Conservation (phyloP, 108 stramenopile species). For the Fistulifera pelliculosa region DNA sequence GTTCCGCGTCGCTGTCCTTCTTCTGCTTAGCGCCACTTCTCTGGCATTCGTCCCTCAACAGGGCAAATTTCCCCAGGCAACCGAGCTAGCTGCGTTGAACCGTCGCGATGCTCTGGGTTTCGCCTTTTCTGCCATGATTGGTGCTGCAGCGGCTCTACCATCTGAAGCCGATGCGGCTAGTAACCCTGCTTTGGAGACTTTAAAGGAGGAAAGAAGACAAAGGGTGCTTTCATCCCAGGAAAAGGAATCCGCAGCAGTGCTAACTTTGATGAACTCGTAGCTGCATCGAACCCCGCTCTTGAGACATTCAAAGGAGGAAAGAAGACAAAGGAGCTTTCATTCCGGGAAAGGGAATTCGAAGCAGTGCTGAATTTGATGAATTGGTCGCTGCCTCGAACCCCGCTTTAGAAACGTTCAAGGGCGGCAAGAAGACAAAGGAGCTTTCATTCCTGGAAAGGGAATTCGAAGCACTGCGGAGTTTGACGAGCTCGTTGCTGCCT, state of each 20-base stretch:
- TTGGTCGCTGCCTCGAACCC: conserved; percentile 34
- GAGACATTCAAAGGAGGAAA: conserved; percentile 30
- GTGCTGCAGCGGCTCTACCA: background rate
- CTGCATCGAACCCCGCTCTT: conserved; percentile 34
- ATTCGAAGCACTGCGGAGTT: conserved; percentile 29
- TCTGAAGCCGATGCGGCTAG: conserved; percentile 8
- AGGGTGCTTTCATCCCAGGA: conserved; percentile 34
- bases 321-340: conserved; percentile 20
- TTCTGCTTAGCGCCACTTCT: background rate
- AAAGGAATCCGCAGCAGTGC: conserved; percentile 33
- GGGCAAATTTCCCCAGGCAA: background rate
- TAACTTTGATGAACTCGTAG: conserved; percentile 29
- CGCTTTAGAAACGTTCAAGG: conserved; percentile 37
- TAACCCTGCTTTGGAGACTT: conserved; percentile 45
- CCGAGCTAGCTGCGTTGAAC: conserved; percentile 5
- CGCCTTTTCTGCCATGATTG: conserved; percentile 7
- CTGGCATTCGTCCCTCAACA: background rate
- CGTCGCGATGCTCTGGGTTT: conserved; percentile 13
- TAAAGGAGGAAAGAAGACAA: conserved; percentile 24
- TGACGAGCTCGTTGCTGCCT: conserved; percentile 29
- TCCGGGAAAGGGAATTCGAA: conserved; percentile 43
- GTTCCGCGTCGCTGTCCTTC: conserved; percentile 1
- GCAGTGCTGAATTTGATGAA: conserved; percentile 14
- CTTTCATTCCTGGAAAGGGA: conserved; percentile 46
- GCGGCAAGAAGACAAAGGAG: conserved; percentile 18